A percentile compares a stretch with the other conserved stretches of the same genome.
Conservation (phyloP, 371 early-diverging fungal species). For the Mortierella sp. region DNA sequence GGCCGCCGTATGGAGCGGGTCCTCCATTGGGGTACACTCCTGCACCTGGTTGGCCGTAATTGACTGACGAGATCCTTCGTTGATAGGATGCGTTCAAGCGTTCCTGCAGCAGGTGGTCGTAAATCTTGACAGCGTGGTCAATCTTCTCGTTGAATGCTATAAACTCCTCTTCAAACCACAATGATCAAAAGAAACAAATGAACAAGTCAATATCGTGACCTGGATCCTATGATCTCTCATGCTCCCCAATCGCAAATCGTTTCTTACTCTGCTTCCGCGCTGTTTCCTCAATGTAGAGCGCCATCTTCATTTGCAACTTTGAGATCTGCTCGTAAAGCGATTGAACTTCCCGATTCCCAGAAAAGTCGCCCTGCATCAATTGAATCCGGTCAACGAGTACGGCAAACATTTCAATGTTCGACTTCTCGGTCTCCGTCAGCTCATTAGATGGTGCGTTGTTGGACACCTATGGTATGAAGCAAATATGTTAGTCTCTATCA, state of each 20-base stretch:
- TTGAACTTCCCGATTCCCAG: conserved; percentile 73
- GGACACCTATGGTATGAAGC: not conserved
- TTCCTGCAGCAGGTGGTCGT: conserved; percentile 83
- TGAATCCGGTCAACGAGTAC: conserved; percentile 72
- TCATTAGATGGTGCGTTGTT: conserved; percentile 37
- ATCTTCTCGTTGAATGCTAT: conserved; percentile 80
- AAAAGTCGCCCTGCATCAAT: conserved; percentile 65
- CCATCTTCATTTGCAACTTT: conserved; percentile 77
- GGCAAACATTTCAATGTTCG: conserved; percentile 76
- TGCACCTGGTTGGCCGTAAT: conserved; percentile 55
- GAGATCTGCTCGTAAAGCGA: conserved; percentile 77
- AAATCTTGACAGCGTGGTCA: conserved; percentile 78
- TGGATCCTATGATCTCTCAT: too few species aligned
- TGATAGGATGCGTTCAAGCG: conserved; percentile 62
- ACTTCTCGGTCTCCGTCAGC: conserved; percentile 69
- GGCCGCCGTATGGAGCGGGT: conserved; percentile 8
- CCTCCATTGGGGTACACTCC: too few species aligned
- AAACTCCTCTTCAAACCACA: conserved; percentile 63
- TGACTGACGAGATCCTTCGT: conserved; percentile 30
- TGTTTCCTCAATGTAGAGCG: conserved; percentile 72
- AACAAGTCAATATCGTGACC: too few species aligned
- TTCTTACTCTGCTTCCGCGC: conserved; percentile 68
- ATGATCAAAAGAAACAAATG: not conserved
- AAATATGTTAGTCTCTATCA: not conserved
- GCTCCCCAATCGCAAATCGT: too few species aligned